Evolutionary conservation across 306 rosid species (phyloP).

Genomic region (Inga oerstediana): DNA sequence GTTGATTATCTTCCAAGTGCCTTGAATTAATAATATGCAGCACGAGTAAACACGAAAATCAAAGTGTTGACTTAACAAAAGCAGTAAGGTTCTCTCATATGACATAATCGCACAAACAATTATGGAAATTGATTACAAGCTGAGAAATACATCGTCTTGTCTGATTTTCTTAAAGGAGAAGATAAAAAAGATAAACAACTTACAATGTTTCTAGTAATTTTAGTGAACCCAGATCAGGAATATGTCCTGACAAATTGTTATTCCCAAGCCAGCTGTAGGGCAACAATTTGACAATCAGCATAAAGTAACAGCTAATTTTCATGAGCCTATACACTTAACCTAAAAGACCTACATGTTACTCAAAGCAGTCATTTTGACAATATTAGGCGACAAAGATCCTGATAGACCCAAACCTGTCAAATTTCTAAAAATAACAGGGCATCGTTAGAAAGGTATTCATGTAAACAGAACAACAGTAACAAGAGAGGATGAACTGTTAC

Average conservation of each 20-base stretch:
- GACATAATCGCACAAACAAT: constrained; percentile 22
- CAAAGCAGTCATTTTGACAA: constrained; percentile 87
- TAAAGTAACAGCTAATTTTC: constrained; percentile 21
- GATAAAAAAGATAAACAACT: constrained; percentile 39
- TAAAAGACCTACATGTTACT: constrained; percentile 59
- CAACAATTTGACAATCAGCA: constrained; percentile 30
- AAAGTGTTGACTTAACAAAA: constrained; percentile 19
- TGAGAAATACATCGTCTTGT: constrained; percentile 19
- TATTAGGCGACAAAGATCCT: constrained; percentile 69
- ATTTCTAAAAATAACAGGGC: constrained; percentile 63
- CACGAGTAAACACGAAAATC: constrained; percentile 15
- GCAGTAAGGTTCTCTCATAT: constrained; percentile 22
- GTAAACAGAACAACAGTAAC: constrained; percentile 21
- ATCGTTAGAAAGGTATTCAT: constrained; percentile 36
- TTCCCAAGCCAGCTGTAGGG: constrained; percentile 80
- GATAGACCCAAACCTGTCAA: constrained; percentile 80
- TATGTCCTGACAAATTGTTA: constrained; percentile 76
- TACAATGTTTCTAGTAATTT: constrained; percentile 71
- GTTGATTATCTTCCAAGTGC: constrained; percentile 83
- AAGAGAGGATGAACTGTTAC: constrained; percentile 18
- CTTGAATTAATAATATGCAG: constrained; percentile 45
- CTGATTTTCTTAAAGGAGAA: not conserved
- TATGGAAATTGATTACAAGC: constrained; percentile 15
- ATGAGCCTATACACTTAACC: not conserved
- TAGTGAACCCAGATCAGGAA: constrained; percentile 77